Conservation (phyloP, 805 yeast genomes). For the Myxozyma melibiosi region DNA sequence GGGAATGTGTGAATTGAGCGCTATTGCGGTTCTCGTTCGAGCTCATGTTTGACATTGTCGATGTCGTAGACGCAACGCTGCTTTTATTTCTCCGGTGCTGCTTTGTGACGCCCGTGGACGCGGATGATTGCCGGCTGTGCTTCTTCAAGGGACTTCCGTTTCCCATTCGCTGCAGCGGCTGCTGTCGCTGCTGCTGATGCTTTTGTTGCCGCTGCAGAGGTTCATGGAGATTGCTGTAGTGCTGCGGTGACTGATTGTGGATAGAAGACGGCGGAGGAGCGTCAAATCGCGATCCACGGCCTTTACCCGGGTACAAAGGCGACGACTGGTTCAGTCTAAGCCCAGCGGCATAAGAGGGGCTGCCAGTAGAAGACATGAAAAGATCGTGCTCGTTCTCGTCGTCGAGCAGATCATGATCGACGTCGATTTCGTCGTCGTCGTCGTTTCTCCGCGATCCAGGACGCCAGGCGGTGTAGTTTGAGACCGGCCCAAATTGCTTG, state of each 20-base stretch:
- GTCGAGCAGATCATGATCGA: too few species aligned
- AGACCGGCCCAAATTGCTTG: constrained; percentile 1
- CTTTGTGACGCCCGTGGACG: background rate
- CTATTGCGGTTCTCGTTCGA: background rate
- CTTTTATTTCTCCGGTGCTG: constrained; percentile 21
- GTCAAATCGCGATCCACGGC: constrained; percentile 7
- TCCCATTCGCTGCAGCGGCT: constrained; percentile 8
- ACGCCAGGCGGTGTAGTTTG: constrained; percentile 22
- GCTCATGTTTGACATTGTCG: background rate
- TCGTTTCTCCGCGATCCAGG: constrained; percentile 2
- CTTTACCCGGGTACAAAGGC: constrained; percentile 30
- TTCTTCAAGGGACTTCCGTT: constrained; percentile 7
- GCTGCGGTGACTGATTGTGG: background rate
- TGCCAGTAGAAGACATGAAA: constrained; percentile 1
- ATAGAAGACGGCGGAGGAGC: background rate
- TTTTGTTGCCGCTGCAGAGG: background rate
- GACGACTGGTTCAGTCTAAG: constrained; percentile 31
- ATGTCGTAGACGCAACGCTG: constrained; percentile 32
- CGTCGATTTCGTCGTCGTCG: constrained; percentile 12
- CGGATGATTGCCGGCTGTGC: background rate
- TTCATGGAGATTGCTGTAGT: background rate
- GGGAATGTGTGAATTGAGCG: background rate
- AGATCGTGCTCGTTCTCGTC: too few species aligned
- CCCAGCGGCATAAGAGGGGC: constrained; percentile 3
- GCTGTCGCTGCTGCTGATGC: background rate